Evolutionary conservation across 78 protist genomes (phyloP).

Genomic region (Dictyostelium purpureum): DNA sequence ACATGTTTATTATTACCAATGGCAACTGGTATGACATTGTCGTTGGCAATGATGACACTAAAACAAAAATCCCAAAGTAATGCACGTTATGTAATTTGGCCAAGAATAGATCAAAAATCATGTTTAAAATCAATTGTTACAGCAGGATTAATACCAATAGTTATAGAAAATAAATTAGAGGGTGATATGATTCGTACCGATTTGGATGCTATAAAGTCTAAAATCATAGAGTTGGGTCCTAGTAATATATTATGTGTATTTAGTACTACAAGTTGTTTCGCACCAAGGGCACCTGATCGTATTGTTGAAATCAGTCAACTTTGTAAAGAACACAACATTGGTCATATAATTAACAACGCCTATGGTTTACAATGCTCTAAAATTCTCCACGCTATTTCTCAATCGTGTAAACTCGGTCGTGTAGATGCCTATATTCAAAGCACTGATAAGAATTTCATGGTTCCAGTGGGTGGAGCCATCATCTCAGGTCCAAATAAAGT

Average conservation of each 20-base stretch:
- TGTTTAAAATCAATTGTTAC: slow-evolving; percentile 96
- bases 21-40: slow-evolving; percentile 98
- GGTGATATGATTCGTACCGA: slow-evolving; percentile 89
- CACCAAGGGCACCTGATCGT: slow-evolving; percentile 97
- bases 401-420: slow-evolving; percentile 78
- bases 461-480: slow-evolving; percentile 99
- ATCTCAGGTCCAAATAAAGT: slow-evolving; percentile 74
- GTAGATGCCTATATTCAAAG: slow-evolving; percentile 96
- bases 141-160: slow-evolving; percentile 90
- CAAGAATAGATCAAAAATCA: slow-evolving; percentile 99
- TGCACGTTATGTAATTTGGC: slow-evolving; percentile 92
- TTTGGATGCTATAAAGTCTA: slow-evolving; percentile 19
- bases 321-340: slow-evolving; percentile 84
- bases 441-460: slow-evolving; percentile 99
- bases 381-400: slow-evolving; percentile 47
- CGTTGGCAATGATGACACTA: slow-evolving; percentile 88
- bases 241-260: slow-evolving; percentile 92
- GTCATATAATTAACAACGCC: slow-evolving; percentile 98
- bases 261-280: slow-evolving; percentile 97
- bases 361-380: slow-evolving; percentile 95
- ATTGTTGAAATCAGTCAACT: slow-evolving; percentile 87
- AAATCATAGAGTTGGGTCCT: slow-evolving; percentile 66
- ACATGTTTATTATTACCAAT: slow-evolving; percentile 92
- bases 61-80: slow-evolving; percentile 7
- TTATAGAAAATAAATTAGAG: slow-evolving; percentile 80